Evolutionary conservation across 129 eudicot species (phyloP).

Genomic region (Centaurea solstitialis): DNA sequence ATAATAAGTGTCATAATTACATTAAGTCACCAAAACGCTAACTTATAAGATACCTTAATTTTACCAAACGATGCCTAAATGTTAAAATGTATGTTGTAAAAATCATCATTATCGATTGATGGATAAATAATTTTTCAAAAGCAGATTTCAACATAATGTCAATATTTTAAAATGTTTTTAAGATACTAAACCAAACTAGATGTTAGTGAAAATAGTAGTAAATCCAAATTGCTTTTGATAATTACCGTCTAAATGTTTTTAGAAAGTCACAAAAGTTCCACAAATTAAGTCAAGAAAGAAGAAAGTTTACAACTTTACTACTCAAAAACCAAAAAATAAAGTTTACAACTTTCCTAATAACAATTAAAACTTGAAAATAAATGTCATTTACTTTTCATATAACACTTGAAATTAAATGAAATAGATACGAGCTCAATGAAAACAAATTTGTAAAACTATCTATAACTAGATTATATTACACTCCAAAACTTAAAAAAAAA

Average conservation of each 20-base stretch:
- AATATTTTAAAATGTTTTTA: not conserved
- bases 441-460: too few species aligned
- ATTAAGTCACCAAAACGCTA: too few species aligned
- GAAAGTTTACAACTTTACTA: not conserved
- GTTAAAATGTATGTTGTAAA: too few species aligned
- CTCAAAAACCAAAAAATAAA: not conserved
- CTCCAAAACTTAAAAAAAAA: too few species aligned
- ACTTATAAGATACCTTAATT: too few species aligned
- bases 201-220: not conserved
- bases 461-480: too few species aligned
- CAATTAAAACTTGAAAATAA: not conserved
- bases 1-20: too few species aligned
- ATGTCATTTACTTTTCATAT: too few species aligned
- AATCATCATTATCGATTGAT: too few species aligned
- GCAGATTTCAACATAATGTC: not conserved
- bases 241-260: not conserved
- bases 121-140: not conserved
- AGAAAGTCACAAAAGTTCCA: not conserved
- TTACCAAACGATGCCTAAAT: too few species aligned
- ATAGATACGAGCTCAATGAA: not conserved
- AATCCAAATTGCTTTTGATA: slow-evolving; percentile 8
- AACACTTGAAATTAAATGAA: not conserved
- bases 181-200: not conserved
- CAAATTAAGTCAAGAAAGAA: slow-evolving; percentile 23
- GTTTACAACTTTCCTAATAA: too few species aligned